Conservation (phyloP, 257 asterid genomes). For the Euphrasia confusa region DNA sequence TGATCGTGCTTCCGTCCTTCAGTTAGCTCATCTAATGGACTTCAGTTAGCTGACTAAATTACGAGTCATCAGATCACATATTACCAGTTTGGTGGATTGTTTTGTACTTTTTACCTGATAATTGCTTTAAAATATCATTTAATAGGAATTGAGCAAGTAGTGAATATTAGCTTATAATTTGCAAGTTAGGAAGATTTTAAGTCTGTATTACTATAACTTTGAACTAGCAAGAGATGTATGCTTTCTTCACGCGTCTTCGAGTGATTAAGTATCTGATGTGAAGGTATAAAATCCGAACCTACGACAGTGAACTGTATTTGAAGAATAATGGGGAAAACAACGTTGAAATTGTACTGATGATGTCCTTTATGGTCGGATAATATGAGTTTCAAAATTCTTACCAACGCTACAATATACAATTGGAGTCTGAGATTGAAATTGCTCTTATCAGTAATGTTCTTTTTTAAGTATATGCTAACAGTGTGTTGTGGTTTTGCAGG, state of each 20-base stretch:
- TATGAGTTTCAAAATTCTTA: neutral
- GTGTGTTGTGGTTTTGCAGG: constrained; percentile 38
- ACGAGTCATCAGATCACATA: neutral
- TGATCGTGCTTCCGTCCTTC: constrained; percentile 10
- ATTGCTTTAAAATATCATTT: neutral
- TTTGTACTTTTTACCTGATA: neutral
- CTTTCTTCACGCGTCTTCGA: neutral
- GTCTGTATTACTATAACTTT: neutral
- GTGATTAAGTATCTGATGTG: neutral
- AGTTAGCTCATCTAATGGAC: neutral
- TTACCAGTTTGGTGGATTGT: neutral
- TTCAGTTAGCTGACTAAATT: neutral
- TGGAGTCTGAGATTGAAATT: neutral
- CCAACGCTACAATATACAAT: neutral
- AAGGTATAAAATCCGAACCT: neutral
- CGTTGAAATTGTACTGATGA: neutral
- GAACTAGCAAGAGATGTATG: neutral
- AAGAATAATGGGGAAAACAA: neutral
- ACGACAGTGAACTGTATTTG: neutral
- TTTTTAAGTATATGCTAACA: constrained; percentile 18
- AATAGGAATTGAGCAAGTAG: neutral
- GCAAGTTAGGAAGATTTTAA: neutral
- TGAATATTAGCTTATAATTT: neutral
- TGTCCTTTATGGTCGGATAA: neutral
- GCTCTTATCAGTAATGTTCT: neutral